A percentile compares a stretch with the other conserved stretches of the same genome.
phyloP scores from a whole-genome alignment of 306 rosid genomes.

The Vachellia pachyceras region DNA sequence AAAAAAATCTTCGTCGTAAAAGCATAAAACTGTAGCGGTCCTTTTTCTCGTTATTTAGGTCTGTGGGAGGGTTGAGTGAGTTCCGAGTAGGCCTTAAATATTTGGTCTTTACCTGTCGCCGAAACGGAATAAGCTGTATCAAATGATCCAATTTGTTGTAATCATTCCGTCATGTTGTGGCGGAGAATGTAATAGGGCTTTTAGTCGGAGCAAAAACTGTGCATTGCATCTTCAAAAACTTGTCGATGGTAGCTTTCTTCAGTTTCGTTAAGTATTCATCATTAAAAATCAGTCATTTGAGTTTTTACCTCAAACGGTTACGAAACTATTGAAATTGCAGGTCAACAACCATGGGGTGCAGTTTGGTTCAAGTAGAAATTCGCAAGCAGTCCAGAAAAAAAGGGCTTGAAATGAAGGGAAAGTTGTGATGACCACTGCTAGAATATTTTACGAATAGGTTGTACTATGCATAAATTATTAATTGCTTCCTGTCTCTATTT shows the following conservation, averaged over 20 bases:
- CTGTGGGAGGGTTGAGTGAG: background rate
- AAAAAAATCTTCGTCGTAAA: conserved; percentile 29
- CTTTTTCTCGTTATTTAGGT: background rate
- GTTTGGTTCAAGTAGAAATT: background rate
- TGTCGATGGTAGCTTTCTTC: background rate
- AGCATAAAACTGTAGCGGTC: conserved; percentile 28
- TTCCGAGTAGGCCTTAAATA: conserved; percentile 4
- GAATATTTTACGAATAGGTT: background rate
- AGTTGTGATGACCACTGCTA: background rate
- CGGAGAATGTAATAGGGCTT: background rate
- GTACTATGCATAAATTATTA: too few species aligned
- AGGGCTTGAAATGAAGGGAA: too few species aligned
- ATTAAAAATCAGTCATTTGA: background rate
- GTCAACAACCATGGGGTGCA: background rate
- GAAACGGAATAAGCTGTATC: background rate
- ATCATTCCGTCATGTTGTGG: background rate
- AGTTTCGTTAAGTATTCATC: background rate
- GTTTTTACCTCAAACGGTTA: background rate
- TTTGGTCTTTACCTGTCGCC: background rate
- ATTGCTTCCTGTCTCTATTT: too few species aligned
- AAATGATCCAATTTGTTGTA: background rate
- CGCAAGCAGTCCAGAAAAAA: too few species aligned
- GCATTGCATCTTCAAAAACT: background rate
- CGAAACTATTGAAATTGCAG: background rate
- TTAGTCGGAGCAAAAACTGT: background rate